Evolutionary conservation across 108 stramenopile genomes (phyloP), one percentile per base, ranked within the genome.

Genomic region (Cyclotella atomus): DNA sequence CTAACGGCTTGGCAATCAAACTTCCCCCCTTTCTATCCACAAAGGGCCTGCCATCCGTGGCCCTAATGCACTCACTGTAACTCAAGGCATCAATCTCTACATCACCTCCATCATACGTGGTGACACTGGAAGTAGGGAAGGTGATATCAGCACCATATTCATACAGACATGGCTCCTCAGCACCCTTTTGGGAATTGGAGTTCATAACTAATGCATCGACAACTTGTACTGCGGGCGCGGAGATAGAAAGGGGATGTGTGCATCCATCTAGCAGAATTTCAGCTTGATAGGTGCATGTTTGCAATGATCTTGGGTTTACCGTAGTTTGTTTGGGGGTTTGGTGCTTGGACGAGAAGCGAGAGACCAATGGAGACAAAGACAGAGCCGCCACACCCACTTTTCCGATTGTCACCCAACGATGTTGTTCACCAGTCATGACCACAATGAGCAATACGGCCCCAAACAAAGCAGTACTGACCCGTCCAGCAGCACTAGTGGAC

Each of bases 231-330:
- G 56, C 14, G 1, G 76, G 76, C 15, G 76, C 76, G 16, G 54
- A 62, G 28, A 77, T 65, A 17, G 35, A 30, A 33, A 65, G 38
- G 19, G 41, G 29, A 33, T 70, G 68, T 8, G 49, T 55, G 59
- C 59, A 77, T 61, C 68, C 76, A 57, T 77, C 70, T 15, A 77
- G 35, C 25, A 77, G 52, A 0, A 77, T 24, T 44, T 77, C 76
- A 0, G 62, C 68, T 28, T 77, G 70, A 54, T 59, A 64, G 43
- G 28, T 70, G 46, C 76, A 77, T 0, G 30, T 50, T 25, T 50
- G 28, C 29, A 57, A 27, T 68, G 50, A 2, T 28, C 45, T 17
- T 54, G 36, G n/a, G n/a, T 4, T 49, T 4, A 4, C 47, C n/a
- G 9, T 4, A 19, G n/a, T 19, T 49, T 49, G 47, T 19, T 49